Evolutionary conservation across 2,329 filamentous ascomycete genomes (phyloP).

Genomic region (Exophiala alcalophila): DNA sequence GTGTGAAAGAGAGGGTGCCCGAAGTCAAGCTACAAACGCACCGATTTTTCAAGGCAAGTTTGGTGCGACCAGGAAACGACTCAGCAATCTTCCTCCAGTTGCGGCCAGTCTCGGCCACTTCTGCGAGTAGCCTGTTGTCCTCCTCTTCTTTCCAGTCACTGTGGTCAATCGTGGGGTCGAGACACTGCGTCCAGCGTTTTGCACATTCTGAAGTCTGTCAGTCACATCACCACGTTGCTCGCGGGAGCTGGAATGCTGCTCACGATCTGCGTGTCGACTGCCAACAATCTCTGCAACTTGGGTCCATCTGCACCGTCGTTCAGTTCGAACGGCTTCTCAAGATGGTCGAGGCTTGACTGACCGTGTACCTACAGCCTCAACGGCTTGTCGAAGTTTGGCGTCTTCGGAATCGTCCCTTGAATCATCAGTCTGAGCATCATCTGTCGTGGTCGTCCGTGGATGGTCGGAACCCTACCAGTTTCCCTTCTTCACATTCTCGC

Average conservation of each 20-base stretch:
- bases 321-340: slow-evolving; percentile 3
- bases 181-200: slow-evolving; percentile 47
- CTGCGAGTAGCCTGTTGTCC: slow-evolving; percentile 35
- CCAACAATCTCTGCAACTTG: slow-evolving; percentile 41
- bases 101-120: slow-evolving; percentile 35
- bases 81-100: slow-evolving; percentile 41
- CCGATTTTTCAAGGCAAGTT: slow-evolving; percentile 42
- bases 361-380: slow-evolving; percentile 1
- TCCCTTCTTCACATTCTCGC: slow-evolving; percentile 41
- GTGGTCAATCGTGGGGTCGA: slow-evolving; percentile 43
- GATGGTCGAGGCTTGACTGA: background rate
- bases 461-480: slow-evolving; percentile 40
- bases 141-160: slow-evolving; percentile 41
- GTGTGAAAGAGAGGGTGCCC: no score
- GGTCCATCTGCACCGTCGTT: slow-evolving; percentile 42
- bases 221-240: slow-evolving; percentile 1
- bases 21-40: slow-evolving; percentile 19
- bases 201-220: slow-evolving; percentile 40
- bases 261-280: slow-evolving; percentile 41
- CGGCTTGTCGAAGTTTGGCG: slow-evolving; percentile 30
- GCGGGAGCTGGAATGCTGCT: slow-evolving; percentile 21
- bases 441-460: no score
- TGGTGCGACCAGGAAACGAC: slow-evolving; percentile 38
- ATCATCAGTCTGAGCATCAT: no score
- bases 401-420: slow-evolving; percentile 5